These are phyloP conservation scores for Populus deltoides DNA, from an alignment of 345 rosid genomes.

Conservation along the genomic window DNA sequence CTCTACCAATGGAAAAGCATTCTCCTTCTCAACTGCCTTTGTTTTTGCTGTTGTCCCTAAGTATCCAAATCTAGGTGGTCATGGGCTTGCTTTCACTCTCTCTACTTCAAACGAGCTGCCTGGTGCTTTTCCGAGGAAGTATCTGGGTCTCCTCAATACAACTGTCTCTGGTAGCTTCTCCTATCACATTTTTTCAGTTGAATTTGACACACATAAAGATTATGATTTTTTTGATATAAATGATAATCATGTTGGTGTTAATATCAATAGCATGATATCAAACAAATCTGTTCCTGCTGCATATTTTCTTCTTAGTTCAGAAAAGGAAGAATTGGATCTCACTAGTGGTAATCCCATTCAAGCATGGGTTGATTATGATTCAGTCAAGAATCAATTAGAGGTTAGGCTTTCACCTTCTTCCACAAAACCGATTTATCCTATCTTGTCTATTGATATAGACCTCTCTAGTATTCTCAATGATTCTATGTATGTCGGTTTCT, in stretches of 20 bases:
- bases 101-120: neutral
- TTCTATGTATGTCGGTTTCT: constrained; percentile 79
- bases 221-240: neutral
- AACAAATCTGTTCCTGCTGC: constrained; percentile 34
- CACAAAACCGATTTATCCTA: constrained; percentile 48
- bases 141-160: neutral
- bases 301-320: constrained; percentile 41
- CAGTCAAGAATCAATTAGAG: constrained; percentile 46
- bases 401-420: constrained; percentile 68
- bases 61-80: neutral
- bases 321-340: constrained; percentile 37
- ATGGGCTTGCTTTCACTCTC: neutral
- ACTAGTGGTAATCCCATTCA: constrained; percentile 52
- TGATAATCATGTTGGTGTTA: neutral
- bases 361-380: constrained; percentile 90
- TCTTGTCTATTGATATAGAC: constrained; percentile 64
- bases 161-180: neutral
- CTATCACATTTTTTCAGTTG: neutral
- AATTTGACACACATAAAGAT: neutral
- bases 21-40: neutral
- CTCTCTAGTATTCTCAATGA: constrained; percentile 53
- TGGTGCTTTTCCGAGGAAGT: neutral
- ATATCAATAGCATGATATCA: neutral
- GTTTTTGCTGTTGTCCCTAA: neutral
- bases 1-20: neutral